Conservation (phyloP, 2,329 filamentous ascomycete species). For the Rhynchosporium agropyri region DNA sequence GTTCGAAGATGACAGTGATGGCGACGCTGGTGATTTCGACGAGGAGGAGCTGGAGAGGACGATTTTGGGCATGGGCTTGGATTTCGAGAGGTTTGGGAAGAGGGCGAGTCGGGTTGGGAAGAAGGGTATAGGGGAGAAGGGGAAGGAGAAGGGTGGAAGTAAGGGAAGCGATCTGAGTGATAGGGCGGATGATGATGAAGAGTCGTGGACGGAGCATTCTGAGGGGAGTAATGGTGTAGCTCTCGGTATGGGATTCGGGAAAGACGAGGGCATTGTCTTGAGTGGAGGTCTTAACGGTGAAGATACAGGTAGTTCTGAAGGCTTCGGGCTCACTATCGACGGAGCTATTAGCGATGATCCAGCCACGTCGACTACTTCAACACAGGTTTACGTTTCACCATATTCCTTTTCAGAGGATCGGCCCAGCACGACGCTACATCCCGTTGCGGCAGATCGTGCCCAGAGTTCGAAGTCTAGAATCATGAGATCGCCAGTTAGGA, state of each 20-base stretch:
- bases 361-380: not conserved
- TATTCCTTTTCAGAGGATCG: too few relatives aligned
- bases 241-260: not conserved
- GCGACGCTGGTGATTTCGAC: not conserved
- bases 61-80: not conserved
- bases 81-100: too few relatives aligned
- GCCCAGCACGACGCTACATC: too few relatives aligned
- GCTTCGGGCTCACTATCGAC: not conserved
- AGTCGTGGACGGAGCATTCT: not conserved
- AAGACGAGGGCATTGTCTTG: not conserved
- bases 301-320: conserved; percentile 6
- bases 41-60: not conserved
- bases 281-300: not conserved
- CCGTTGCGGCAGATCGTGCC: too few relatives aligned
- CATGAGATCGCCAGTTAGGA: not conserved
- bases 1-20: too few relatives aligned
- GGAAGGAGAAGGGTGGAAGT: too few relatives aligned
- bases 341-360: not conserved
- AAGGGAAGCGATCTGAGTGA: too few relatives aligned
- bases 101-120: too few relatives aligned
- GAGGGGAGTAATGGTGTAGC: not conserved
- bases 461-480: not conserved
- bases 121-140: too few relatives aligned
- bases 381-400: not conserved
- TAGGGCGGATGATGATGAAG: too few relatives aligned